Evolutionary conservation across 805 yeast species (phyloP), one percentile per base, ranked within the genome.

Genomic region (Soucietia sequanensis): DNA sequence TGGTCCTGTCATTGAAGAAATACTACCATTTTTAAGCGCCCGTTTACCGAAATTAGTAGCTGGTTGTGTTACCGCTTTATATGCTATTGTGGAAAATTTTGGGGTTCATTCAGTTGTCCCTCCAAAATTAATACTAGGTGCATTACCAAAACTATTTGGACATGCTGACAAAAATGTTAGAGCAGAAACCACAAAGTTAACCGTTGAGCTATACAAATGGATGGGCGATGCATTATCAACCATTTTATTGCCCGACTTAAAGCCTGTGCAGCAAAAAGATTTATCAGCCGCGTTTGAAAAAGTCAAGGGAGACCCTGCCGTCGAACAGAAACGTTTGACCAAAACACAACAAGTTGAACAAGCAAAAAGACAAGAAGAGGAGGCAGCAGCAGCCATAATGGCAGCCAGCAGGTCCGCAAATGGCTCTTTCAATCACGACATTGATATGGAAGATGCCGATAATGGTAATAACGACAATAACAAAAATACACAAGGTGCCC

Each of bases 241-340:
- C 11, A 54, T 80, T 0, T 60, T 88, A 25, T 75, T 87, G 36
- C 75, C 82, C 3, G 79, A 78, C 18, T 70, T 93, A 60, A 93
- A 91, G 55, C 95, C 96, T 0, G 87, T 89, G 14, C 98, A 91
- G 58, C 91, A 87, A 59, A 84, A 82, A 43, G 98, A 90, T 52
- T 70, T 91, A 38, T 68, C 77, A 5, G 76, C 78, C 23, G 80
- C 78, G 17, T 87, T 91, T 55, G 83, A 72, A 27, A 72, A 69
- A 24, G 71, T 72, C 6, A 60, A 61, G 33, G 63, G 50, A 28
- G 61, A 54, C 12, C 48, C 52, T 2, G 23, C 27, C 2, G 78
- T 79, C 1, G 61, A 54, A 2, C 91, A 83, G 46, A 67, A 68
- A 31, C 62, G 91, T 45, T 59, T 70, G 11, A 67, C 87, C 15